These are phyloP conservation scores for Zygosaccharomyces gambellarensis DNA, from an alignment of 805 yeast species.

Conservation along the genomic window DNA sequence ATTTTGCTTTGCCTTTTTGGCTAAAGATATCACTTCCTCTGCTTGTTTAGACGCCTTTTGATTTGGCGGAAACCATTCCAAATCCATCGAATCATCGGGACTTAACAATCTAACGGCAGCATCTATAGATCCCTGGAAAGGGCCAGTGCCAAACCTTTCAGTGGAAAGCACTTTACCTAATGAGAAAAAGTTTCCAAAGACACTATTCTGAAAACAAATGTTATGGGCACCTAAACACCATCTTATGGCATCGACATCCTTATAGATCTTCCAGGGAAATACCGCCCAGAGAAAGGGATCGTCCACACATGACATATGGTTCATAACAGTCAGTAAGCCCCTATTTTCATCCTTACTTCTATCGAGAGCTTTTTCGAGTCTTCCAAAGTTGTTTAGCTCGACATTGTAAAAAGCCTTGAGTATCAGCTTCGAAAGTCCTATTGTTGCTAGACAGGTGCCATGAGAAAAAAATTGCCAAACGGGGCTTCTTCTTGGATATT, in stretches of 20 bases:
- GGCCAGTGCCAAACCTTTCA: conserved; percentile 85
- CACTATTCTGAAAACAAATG: conserved; percentile 65
- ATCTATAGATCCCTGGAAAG: conserved; percentile 85
- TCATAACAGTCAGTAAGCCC: conserved; percentile 80
- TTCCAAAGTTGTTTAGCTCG: conserved; percentile 54
- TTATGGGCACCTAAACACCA: conserved; percentile 96
- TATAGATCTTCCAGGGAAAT: conserved; percentile 65
- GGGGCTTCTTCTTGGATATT: conserved; percentile 53
- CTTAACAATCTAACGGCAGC: conserved; percentile 76
- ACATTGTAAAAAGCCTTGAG: conserved; percentile 62
- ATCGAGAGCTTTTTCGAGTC: conserved; percentile 58
- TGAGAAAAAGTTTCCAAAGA: conserved; percentile 61
- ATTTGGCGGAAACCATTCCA: conserved; percentile 38
- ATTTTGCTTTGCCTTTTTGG: conserved; percentile 18
- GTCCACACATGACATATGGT: conserved; percentile 86
- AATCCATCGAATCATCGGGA: conserved; percentile 59
- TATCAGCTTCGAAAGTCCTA: conserved; percentile 58
- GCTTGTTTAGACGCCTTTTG: neutral
- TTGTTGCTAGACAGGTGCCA: conserved; percentile 61
- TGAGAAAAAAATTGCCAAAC: conserved; percentile 69
- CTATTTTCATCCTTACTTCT: conserved; percentile 63
- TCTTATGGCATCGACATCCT: conserved; percentile 61
- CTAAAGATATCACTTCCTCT: neutral
- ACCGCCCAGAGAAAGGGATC: conserved; percentile 90
- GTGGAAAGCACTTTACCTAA: conserved; percentile 87